Evolutionary conservation across 345 rosid genomes (phyloP).

Genomic region (Toxicodendron radicans): DNA sequence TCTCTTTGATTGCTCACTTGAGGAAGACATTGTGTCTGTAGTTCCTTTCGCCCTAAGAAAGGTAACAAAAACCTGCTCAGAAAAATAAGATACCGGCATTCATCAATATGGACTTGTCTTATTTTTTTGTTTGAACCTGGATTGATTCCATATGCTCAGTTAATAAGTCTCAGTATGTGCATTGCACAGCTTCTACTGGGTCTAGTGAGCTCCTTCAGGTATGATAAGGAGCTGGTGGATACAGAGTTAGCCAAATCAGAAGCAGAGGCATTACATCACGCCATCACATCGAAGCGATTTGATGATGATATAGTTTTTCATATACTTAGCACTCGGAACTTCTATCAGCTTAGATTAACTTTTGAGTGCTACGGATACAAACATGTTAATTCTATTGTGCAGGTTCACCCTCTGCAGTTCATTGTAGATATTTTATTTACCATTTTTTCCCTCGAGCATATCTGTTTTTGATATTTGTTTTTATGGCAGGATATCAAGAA

Average conservation of each 20-base stretch:
- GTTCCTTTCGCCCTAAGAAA: conserved; percentile 53
- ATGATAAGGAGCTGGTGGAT: conserved; percentile 61
- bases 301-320: conserved; percentile 60
- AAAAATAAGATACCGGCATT: background rate
- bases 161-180: background rate
- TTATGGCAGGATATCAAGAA: conserved; percentile 54
- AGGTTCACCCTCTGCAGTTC: conserved; percentile 48
- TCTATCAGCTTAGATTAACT: conserved; percentile 72
- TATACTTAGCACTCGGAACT: conserved; percentile 67
- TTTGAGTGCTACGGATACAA: conserved; percentile 56
- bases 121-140: background rate
- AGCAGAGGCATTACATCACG: conserved; percentile 60
- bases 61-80: conserved; percentile 38
- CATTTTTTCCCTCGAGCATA: background rate
- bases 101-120: background rate
- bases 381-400: conserved; percentile 50
- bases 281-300: conserved; percentile 54
- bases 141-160: background rate
- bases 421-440: background rate
- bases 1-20: conserved; percentile 62
- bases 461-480: background rate
- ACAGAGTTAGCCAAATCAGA: conserved; percentile 56
- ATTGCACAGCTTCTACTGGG: conserved; percentile 58
- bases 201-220: conserved; percentile 73
- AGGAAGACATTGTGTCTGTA: conserved; percentile 63